Percentiles rank a stretch among this genome's conserved stretches.
These are phyloP conservation scores for Rhodotorula sp. DNA, from an alignment of 1,284 basidiomycete genomes.

Conservation along the genomic window DNA sequence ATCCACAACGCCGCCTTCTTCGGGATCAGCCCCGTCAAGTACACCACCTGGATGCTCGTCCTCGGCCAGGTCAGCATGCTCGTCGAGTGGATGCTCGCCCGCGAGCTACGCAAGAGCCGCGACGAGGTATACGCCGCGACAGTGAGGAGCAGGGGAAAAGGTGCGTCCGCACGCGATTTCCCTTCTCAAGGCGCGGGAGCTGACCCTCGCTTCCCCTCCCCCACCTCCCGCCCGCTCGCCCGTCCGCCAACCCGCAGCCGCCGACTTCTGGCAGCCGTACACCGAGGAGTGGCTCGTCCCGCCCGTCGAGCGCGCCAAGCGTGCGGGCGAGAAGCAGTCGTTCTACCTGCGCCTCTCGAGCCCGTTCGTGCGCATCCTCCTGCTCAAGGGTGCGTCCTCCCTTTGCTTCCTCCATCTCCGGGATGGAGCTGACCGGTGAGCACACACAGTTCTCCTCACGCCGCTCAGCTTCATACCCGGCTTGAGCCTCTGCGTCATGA, in stretches of 20 bases:
- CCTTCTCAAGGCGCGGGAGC: background rate
- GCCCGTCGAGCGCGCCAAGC: slow-evolving; percentile 44
- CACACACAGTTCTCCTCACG: slow-evolving; percentile 42
- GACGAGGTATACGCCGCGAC: slow-evolving; percentile 44
- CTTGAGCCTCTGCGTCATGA: slow-evolving; percentile 40
- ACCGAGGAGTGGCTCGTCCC: slow-evolving; percentile 48
- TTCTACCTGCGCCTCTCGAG: slow-evolving; percentile 43
- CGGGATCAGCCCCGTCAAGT: slow-evolving; percentile 29
- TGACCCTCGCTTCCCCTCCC: background rate
- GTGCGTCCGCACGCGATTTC: background rate
- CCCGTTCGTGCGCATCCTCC: slow-evolving; percentile 42
- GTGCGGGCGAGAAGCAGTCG: slow-evolving; percentile 38
- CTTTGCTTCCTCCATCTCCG: background rate
- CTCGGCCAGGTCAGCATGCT: slow-evolving; percentile 37
- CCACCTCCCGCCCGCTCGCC: background rate
- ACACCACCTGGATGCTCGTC: slow-evolving; percentile 35
- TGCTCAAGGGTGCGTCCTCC: slow-evolving; percentile 42
- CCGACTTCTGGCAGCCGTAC: slow-evolving; percentile 45
- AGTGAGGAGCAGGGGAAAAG: slow-evolving; percentile 43
- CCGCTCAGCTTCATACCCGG: slow-evolving; percentile 49
- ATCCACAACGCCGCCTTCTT: slow-evolving; percentile 39
- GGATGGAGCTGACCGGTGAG: background rate
- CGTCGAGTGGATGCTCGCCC: slow-evolving; percentile 41
- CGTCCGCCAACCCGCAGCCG: background rate
- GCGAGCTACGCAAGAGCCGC: slow-evolving; percentile 38